Conservation (phyloP, 2,329 filamentous ascomycete genomes). For the Aspergillus glaucus region DNA sequence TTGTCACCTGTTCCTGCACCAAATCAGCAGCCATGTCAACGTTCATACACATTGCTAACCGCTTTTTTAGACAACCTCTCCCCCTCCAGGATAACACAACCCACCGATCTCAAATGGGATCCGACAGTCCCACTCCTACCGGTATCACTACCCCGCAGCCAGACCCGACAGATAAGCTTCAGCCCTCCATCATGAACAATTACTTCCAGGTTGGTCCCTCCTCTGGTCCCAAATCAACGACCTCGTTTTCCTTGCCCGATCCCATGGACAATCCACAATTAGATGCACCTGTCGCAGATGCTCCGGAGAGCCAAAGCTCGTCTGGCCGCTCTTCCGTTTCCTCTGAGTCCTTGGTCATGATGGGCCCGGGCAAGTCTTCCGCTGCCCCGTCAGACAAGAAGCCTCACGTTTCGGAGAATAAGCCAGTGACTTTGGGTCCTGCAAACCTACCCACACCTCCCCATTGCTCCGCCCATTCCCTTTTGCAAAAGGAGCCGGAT, state of each 20-base stretch:
- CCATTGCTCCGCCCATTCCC: constrained; percentile 37
- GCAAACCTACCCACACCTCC: constrained; percentile 39
- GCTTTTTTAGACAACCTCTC: constrained; percentile 18
- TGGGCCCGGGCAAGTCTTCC: constrained; percentile 30
- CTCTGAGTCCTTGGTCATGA: constrained; percentile 37
- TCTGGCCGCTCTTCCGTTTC: constrained; percentile 23
- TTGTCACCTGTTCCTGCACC: not conserved
- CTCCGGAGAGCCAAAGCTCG: constrained; percentile 18
- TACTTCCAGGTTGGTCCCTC: constrained; percentile 99
- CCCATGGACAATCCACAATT: constrained; percentile 21
- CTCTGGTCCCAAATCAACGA: constrained; percentile 61
- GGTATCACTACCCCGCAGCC: constrained; percentile 90
- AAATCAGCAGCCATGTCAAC: not conserved
- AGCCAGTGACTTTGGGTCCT: constrained; percentile 25
- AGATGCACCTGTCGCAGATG: constrained; percentile 17
- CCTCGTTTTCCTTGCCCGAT: constrained; percentile 32
- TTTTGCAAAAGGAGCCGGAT: constrained; percentile 39
- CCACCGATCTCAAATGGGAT: constrained; percentile 50
- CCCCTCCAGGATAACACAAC: constrained; percentile 34
- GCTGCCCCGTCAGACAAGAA: constrained; percentile 20
- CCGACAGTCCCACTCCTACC: constrained; percentile 75
- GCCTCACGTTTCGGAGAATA: constrained; percentile 17
- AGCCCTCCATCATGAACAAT: constrained; percentile 88
- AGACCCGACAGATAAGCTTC: constrained; percentile 87
- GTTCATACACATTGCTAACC: constrained; percentile 20